Conservation (phyloP, 1,284 basidiomycete genomes). For the Phellinidium pouzarii region DNA sequence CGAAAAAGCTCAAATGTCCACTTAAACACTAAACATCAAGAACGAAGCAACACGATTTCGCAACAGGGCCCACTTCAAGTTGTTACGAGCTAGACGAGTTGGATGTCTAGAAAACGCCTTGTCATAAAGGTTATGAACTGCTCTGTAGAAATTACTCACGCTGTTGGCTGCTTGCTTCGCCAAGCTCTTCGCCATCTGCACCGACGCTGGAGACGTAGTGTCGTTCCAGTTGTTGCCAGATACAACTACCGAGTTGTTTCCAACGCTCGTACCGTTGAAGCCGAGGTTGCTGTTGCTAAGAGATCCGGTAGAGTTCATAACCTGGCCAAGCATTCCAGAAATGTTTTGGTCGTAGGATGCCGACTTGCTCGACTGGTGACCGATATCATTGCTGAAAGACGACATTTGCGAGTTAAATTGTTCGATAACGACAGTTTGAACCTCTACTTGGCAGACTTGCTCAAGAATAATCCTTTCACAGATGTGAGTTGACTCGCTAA, state of each 20-base stretch:
- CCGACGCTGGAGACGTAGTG: conserved; percentile 20
- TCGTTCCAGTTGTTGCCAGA: conserved; percentile 23
- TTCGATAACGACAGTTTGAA: conserved; percentile 22
- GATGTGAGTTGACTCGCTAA: not conserved
- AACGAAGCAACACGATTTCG: not conserved
- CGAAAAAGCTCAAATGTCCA: not conserved
- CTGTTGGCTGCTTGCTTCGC: conserved; percentile 8
- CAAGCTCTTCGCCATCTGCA: conserved; percentile 12
- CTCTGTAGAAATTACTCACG: not conserved
- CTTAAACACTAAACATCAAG: not conserved
- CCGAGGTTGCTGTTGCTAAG: conserved; percentile 20
- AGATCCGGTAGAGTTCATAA: conserved; percentile 18
- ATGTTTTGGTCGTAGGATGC: conserved; percentile 20
- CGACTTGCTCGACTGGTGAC: conserved; percentile 13
- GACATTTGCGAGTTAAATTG: conserved; percentile 21
- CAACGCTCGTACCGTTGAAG: conserved; percentile 21
- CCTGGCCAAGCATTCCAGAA: conserved; percentile 15
- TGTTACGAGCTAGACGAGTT: conserved; percentile 17
- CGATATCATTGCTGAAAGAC: conserved; percentile 20
- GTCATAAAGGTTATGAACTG: conserved; percentile 27
- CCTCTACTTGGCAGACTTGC: conserved; percentile 24
- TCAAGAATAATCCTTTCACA: conserved; percentile 20
- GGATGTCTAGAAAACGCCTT: conserved; percentile 42
- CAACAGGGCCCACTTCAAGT: not conserved
- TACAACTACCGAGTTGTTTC: conserved; percentile 20